Evolutionary conservation across 495 filamentous ascomycete genomes (phyloP).

Genomic region (Penicillium samsonianum): DNA sequence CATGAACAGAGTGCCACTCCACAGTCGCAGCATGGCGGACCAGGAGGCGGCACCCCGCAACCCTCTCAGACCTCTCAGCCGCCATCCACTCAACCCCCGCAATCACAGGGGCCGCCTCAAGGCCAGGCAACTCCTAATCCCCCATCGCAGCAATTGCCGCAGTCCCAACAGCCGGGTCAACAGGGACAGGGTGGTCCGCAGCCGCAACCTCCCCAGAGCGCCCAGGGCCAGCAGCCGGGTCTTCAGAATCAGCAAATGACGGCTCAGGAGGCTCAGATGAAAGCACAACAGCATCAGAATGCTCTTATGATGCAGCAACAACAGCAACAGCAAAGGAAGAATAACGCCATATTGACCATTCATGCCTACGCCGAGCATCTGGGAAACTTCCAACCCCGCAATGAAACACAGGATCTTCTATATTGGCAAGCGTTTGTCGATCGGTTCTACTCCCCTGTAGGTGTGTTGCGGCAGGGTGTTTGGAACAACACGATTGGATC

Average conservation of each 20-base stretch:
- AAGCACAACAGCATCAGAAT: conserved; percentile 48
- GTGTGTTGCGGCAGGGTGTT: conserved; percentile 68
- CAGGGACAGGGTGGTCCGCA: conserved; percentile 40
- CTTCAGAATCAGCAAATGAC: conserved; percentile 46
- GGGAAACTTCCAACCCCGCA: conserved; percentile 59
- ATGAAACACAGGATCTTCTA: conserved; percentile 58
- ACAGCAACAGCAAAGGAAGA: conserved; percentile 48
- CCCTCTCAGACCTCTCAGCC: conserved; percentile 48
- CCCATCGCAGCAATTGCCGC: conserved; percentile 50
- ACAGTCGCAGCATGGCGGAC: conserved; percentile 55
- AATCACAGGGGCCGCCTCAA: conserved; percentile 45
- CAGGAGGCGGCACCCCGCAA: conserved; percentile 51
- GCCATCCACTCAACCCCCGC: conserved; percentile 41
- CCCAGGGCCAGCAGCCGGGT: conserved; percentile 41
- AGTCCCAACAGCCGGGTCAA: conserved; percentile 43
- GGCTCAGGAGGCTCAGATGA: conserved; percentile 45
- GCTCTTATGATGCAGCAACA: conserved; percentile 48
- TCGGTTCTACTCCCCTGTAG: conserved; percentile 70
- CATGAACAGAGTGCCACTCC: conserved; percentile 53
- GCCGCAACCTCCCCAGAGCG: conserved; percentile 45
- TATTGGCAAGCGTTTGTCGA: conserved; percentile 79
- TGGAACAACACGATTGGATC: conserved; percentile 47
- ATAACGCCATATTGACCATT: conserved; percentile 61
- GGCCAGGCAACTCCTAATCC: conserved; percentile 50
- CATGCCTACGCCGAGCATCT: conserved; percentile 71